Conservation (phyloP, 306 rosid genomes). For the Cicer chorassanicum region DNA sequence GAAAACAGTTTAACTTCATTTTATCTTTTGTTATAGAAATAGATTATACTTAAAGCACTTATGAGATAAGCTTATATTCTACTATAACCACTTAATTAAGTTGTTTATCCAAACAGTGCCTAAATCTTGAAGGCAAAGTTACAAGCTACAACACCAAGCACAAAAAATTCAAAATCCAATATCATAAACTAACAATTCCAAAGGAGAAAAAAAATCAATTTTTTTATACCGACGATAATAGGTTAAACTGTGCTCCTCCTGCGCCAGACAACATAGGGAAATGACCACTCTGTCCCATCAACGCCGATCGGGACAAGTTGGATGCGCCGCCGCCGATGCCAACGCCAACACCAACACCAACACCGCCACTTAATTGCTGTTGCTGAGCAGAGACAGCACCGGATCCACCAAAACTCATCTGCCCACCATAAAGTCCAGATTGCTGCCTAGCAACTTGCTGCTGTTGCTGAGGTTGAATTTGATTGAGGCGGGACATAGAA, state of each 20-base stretch:
- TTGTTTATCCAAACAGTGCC: too few relatives aligned
- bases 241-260: conserved; percentile 68
- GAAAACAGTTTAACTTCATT: too few relatives aligned
- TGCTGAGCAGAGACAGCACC: conserved; percentile 51
- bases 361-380: conserved; percentile 59
- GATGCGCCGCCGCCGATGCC: conserved; percentile 35
- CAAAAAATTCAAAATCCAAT: background rate
- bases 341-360: background rate
- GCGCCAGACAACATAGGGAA: conserved; percentile 80
- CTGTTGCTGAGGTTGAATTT: conserved; percentile 72
- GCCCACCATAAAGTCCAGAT: conserved; percentile 61
- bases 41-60: too few relatives aligned
- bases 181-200: background rate
- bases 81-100: too few relatives aligned
- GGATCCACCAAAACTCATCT: conserved; percentile 80
- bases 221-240: conserved; percentile 72
- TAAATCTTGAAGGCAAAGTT: background rate
- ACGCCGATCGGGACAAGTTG: conserved; percentile 66
- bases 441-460: conserved; percentile 79
- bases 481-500: conserved; percentile 65
- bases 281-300: conserved; percentile 77
- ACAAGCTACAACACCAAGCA: background rate
- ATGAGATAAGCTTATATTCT: too few relatives aligned
- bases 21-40: too few relatives aligned
- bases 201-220: background rate